These are phyloP conservation scores for Suillus clintonianus DNA, from an alignment of 768 basidiomycete genomes.

Conservation along the genomic window DNA sequence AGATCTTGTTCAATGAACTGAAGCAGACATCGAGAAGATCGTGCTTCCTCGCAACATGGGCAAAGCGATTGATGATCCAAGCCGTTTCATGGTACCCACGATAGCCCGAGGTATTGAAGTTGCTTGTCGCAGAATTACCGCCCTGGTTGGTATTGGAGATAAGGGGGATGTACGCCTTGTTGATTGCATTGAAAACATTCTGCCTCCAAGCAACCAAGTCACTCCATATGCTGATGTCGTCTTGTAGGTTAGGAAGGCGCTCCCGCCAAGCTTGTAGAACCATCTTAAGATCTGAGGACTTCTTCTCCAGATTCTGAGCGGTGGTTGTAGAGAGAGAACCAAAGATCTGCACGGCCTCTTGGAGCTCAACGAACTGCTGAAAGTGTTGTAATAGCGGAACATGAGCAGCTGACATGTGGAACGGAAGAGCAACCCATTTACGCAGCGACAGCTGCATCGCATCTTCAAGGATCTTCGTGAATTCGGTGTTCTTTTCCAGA, in stretches of 20 bases:
- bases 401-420: slow-evolving; percentile 87
- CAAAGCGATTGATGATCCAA: slow-evolving; percentile 99
- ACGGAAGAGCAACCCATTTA: slow-evolving; percentile 92
- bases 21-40: slow-evolving; percentile 96
- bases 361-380: slow-evolving; percentile 97
- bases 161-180: slow-evolving; percentile 92
- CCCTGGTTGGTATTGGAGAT: slow-evolving; percentile 61
- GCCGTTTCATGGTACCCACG: slow-evolving; percentile 98
- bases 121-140: slow-evolving; percentile 51
- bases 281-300: slow-evolving; percentile 93
- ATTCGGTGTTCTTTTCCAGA: slow-evolving; percentile 84
- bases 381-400: slow-evolving; percentile 95
- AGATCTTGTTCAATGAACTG: slow-evolving; percentile 93
- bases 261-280: slow-evolving; percentile 97
- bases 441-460: slow-evolving; percentile 95
- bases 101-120: slow-evolving; percentile 84
- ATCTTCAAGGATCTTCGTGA: slow-evolving; percentile 87
- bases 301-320: slow-evolving; percentile 88
- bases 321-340: slow-evolving; percentile 85
- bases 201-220: slow-evolving; percentile 99
- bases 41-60: slow-evolving; percentile 97
- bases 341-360: slow-evolving; percentile 95
- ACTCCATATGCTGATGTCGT: slow-evolving; percentile 98
- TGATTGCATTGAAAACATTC: slow-evolving; percentile 97
- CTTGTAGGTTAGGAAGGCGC: slow-evolving; percentile 90